These are phyloP conservation scores for Adansonia rubrostipa DNA, from an alignment of 441 rosid species.

Conservation along the genomic window DNA sequence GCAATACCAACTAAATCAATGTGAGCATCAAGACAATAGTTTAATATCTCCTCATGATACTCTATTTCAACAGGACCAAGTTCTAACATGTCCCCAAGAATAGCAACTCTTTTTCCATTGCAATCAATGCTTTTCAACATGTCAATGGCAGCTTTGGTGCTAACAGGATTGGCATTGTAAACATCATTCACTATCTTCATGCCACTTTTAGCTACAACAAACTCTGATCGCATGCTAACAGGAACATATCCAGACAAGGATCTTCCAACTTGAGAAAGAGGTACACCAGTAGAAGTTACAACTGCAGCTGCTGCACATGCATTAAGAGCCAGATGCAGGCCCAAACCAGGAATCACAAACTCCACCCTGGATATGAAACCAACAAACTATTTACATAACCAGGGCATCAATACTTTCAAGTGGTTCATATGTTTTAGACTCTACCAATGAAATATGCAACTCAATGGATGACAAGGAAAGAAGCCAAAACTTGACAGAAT, in stretches of 20 bases:
- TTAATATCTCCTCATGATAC: slow-evolving; percentile 30
- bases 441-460: not conserved
- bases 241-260: slow-evolving; percentile 36
- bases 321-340: slow-evolving; percentile 36
- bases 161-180: slow-evolving; percentile 37
- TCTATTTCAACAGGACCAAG: slow-evolving; percentile 29
- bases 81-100: slow-evolving; percentile 43
- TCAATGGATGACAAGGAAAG: not conserved
- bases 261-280: slow-evolving; percentile 37
- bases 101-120: slow-evolving; percentile 33
- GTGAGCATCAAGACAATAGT: slow-evolving; percentile 21
- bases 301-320: slow-evolving; percentile 42
- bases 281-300: slow-evolving; percentile 29
- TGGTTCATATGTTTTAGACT: not conserved
- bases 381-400: not conserved
- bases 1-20: slow-evolving; percentile 32
- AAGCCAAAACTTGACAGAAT: not conserved
- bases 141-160: slow-evolving; percentile 44
- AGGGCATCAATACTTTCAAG: slow-evolving; percentile 15
- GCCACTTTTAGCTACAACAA: slow-evolving; percentile 34
- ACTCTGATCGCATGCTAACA: slow-evolving; percentile 31
- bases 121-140: slow-evolving; percentile 33
- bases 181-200: slow-evolving; percentile 36
- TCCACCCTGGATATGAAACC: slow-evolving; percentile 36
- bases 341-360: slow-evolving; percentile 36